These are phyloP conservation scores for Corynascus novoguineensis DNA, from an alignment of 495 filamentous ascomycete species.

Conservation along the genomic window DNA sequence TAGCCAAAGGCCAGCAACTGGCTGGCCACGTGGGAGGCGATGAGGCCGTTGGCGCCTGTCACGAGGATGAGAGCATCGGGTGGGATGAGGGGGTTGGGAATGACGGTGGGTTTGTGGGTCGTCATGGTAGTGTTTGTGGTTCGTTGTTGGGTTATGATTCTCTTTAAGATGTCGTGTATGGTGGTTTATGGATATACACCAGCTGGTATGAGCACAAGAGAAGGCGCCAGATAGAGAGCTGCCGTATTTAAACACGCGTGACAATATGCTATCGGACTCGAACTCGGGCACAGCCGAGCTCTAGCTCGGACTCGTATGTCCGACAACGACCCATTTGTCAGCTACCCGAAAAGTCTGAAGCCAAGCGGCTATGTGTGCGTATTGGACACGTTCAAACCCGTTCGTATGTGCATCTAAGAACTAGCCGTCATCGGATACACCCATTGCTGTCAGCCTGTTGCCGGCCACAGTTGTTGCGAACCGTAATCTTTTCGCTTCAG, in stretches of 20 bases:
- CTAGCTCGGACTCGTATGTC: neutral
- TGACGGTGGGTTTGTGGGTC: neutral
- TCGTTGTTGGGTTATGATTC: neutral
- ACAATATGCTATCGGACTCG: neutral
- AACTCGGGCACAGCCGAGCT: neutral
- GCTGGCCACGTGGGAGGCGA: slow-evolving; percentile 48
- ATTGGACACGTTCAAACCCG: no score
- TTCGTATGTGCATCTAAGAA: no score
- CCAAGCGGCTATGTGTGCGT: no score
- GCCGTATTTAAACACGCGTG: neutral
- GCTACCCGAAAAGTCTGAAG: no score
- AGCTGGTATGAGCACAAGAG: no score
- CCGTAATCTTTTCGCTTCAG: no score
- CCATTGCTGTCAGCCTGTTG: no score
- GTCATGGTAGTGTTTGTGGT: neutral
- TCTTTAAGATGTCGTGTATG: neutral
- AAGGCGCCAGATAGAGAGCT: no score
- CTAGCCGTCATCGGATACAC: no score
- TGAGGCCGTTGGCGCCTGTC: slow-evolving; percentile 54
- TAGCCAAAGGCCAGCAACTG: slow-evolving; percentile 47
- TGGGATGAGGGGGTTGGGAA: slow-evolving; percentile 20
- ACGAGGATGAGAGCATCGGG: slow-evolving; percentile 38
- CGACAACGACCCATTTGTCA: no score
- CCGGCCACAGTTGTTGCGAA: no score
- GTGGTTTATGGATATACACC: no score